These are phyloP conservation scores for Hypholoma sublateritium DNA, from an alignment of 768 basidiomycete species.

Conservation along the genomic window DNA sequence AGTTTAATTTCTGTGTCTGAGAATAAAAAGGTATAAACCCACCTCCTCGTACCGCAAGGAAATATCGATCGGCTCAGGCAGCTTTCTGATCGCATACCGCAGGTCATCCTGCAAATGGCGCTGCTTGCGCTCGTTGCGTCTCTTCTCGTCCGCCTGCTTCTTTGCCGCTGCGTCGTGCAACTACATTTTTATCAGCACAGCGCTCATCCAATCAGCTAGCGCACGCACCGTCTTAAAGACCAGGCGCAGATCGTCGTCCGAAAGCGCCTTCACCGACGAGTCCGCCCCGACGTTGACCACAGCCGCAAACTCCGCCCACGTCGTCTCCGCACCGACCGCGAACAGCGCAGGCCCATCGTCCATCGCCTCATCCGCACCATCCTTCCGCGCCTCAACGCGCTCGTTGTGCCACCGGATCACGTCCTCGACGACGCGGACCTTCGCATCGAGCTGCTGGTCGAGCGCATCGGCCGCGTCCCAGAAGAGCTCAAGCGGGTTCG, in stretches of 20 bases:
- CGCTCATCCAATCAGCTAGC: conserved; percentile 5
- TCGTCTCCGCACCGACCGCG: conserved; percentile 54
- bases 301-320: conserved; percentile 60
- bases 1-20: not conserved
- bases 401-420: conserved; percentile 54
- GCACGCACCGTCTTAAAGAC: conserved; percentile 64
- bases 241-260: conserved; percentile 49
- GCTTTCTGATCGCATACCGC: conserved; percentile 91
- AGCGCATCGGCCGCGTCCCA: conserved; percentile 91
- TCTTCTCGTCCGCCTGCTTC: conserved; percentile 83
- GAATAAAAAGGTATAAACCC: conserved; percentile 21
- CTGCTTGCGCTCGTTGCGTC: conserved; percentile 80
- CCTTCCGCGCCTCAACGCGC: conserved; percentile 24
- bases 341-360: conserved; percentile 33
- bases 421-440: conserved; percentile 66
- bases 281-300: conserved; percentile 59
- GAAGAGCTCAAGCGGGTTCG: conserved; percentile 93
- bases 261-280: conserved; percentile 46
- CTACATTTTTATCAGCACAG: conserved; percentile 36
- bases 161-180: conserved; percentile 69
- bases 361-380: conserved; percentile 22
- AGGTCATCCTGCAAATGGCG: conserved; percentile 93
- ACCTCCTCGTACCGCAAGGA: conserved; percentile 80
- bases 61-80: conserved; percentile 79
- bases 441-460: conserved; percentile 82